Conservation (phyloP, 495 filamentous ascomycete genomes). For the Penicillium taxi region DNA sequence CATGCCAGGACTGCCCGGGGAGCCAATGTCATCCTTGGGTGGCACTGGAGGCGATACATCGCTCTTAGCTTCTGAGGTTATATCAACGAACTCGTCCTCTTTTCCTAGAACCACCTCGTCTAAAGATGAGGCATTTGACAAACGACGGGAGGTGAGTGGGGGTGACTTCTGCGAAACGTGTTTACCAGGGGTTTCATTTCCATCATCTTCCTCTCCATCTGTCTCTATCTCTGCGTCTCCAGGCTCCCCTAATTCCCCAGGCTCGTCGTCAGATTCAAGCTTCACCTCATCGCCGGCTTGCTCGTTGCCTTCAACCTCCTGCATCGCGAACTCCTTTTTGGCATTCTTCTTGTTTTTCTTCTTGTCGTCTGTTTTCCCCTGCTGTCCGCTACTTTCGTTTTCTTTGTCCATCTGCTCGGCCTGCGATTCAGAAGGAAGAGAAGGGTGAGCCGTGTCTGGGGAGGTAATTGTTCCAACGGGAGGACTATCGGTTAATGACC, state of each 20-base stretch:
- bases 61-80: slow-evolving; percentile 21
- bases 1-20: slow-evolving; percentile 31
- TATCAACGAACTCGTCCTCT: slow-evolving; percentile 29
- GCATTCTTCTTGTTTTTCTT: slow-evolving; percentile 23
- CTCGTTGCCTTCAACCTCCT: slow-evolving; percentile 6
- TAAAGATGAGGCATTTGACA: slow-evolving; percentile 53
- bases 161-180: slow-evolving; percentile 43
- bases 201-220: slow-evolving; percentile 10
- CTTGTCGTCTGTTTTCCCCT: slow-evolving; percentile 6
- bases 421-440: slow-evolving; percentile 24
- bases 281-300: slow-evolving; percentile 7
- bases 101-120: slow-evolving; percentile 60
- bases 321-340: slow-evolving; percentile 3
- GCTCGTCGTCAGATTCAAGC: slow-evolving; percentile 7
- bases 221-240: slow-evolving; percentile 3
- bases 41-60: slow-evolving; percentile 45
- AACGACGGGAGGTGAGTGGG: slow-evolving; percentile 50
- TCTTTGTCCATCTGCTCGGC: slow-evolving; percentile 21
- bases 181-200: slow-evolving; percentile 28
- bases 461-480: slow-evolving; percentile 30
- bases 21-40: slow-evolving; percentile 39
- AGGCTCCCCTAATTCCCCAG: slow-evolving; percentile 4
- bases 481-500: slow-evolving; percentile 45
- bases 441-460: slow-evolving; percentile 32
- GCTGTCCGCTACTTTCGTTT: slow-evolving; percentile 4